Conservation (phyloP, 208 protist species). For the Borovskyia barvae region DNA sequence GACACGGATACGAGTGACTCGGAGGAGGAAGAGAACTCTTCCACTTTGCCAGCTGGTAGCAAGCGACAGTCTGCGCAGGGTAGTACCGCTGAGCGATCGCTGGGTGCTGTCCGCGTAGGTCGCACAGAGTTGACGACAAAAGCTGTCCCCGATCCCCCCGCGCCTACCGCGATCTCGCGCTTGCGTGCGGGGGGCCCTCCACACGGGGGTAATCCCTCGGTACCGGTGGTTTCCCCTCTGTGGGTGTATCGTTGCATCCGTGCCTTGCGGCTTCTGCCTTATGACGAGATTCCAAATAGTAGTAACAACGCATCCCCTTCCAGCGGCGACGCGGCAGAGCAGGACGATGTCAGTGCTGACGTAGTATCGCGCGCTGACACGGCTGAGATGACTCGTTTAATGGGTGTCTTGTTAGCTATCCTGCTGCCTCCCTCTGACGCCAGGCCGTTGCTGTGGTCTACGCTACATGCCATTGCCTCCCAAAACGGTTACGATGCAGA, state of each 20-base stretch:
- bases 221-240: slow-evolving; percentile 7
- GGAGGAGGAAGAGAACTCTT: background rate
- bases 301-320: no score
- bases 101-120: no score
- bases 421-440: slow-evolving; percentile 47
- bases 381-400: slow-evolving; percentile 10
- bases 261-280: slow-evolving; percentile 27
- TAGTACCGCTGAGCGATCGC: no score
- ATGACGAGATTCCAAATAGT: no score
- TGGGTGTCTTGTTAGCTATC: slow-evolving; percentile 27
- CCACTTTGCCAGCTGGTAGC: slow-evolving; percentile 1
- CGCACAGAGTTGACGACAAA: no score
- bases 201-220: no score
- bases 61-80: no score
- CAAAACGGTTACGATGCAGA: slow-evolving; percentile 30
- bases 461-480: slow-evolving; percentile 31
- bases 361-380: background rate
- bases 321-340: background rate
- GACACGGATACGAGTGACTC: slow-evolving; percentile 3
- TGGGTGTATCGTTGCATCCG: slow-evolving; percentile 28
- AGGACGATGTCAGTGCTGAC: background rate
- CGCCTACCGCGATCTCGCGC: no score
- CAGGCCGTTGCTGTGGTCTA: slow-evolving; percentile 32
- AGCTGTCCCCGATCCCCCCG: no score
- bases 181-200: no score